Evolutionary conservation across 2,329 filamentous ascomycete genomes (phyloP), one percentile per base, ranked within the genome.

Genomic region (Talaromyces sp.): DNA sequence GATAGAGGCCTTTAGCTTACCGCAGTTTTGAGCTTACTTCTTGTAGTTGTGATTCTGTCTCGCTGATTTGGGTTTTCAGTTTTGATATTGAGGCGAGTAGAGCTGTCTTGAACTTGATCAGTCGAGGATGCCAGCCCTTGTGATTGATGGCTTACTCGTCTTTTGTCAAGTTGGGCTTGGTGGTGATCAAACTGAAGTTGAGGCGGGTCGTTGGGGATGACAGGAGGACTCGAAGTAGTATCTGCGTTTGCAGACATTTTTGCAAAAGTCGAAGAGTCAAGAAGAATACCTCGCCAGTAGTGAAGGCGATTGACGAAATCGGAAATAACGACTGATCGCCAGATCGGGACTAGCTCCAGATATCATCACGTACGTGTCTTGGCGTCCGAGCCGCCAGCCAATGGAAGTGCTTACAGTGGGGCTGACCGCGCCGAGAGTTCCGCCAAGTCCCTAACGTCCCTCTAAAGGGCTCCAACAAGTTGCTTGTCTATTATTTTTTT

Each of bases 61-160:
- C 55, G 0, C 76, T 69, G 24, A 82, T 78, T 56, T 80, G 82
- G 13, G 75, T 67, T 71, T 82, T 75, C 50, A 86, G 77, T 24
- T 71, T 68, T 9, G 70, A 46, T 53, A 74, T 69, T 24, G 69
- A 68, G 41, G 59, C 52, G 19, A 59, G 66, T 7, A 74, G 68
- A 3, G 41, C 27, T 26, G 26, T 58, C 55, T 61, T 60, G 27
- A 32, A 24, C 7, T 51, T 27, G 10, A 46, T 46, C 13, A 21
- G 10, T 21, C 5, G 19, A 13, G 2, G 10, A 19, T 21, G 9
- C 5, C 26, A 27, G 26, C 6, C 3, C 3, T 27, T 27, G n/a
- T n/a, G n/a, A n/a, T n/a, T n/a, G n/a, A 9, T 29, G 46, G 55
- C 59, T 14, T 52, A 61, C 46, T 46, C 62, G 67, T 51, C 66